A percentile compares a stretch with the other conserved stretches of the same genome.
These are phyloP conservation scores for Kodamaea nitidulidarum DNA, from an alignment of 805 yeast species.

Conservation along the genomic window DNA sequence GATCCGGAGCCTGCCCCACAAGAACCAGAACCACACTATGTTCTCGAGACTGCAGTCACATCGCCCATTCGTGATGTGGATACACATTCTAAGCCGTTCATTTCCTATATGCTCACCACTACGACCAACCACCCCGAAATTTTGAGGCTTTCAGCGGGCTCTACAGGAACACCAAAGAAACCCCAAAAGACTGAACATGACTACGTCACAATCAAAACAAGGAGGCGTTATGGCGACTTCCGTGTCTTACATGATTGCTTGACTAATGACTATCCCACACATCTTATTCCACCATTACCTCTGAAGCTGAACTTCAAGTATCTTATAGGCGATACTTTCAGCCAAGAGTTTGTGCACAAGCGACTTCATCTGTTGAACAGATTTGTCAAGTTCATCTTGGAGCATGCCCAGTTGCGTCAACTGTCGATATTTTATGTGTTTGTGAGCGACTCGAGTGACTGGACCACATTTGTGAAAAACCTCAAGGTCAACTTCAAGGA, in stretches of 20 bases:
- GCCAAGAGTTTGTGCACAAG: slow-evolving; percentile 76
- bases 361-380: slow-evolving; percentile 77
- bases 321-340: slow-evolving; percentile 88
- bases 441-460: slow-evolving; percentile 63
- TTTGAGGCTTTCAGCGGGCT: slow-evolving; percentile 19
- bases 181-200: slow-evolving; percentile 7
- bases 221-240: slow-evolving; percentile 87
- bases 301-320: slow-evolving; percentile 89
- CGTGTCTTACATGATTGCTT: slow-evolving; percentile 71
- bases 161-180: slow-evolving; percentile 6
- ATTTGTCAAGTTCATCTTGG: slow-evolving; percentile 66
- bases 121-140: slow-evolving; percentile 60
- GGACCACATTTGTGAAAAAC: slow-evolving; percentile 65
- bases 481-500: slow-evolving; percentile 33
- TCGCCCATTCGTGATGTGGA: slow-evolving; percentile 70
- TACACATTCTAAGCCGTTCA: slow-evolving; percentile 65
- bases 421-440: slow-evolving; percentile 70
- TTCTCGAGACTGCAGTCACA: slow-evolving; percentile 36
- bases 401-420: slow-evolving; percentile 67
- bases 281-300: slow-evolving; percentile 90
- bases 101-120: slow-evolving; percentile 66
- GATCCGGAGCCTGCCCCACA: slow-evolving; percentile 1
- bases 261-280: slow-evolving; percentile 74
- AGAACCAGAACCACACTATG: slow-evolving; percentile 8
- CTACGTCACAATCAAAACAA: slow-evolving; percentile 41